Evolutionary conservation across 1,284 basidiomycete genomes (phyloP).

Genomic region (Rhodotorula sp.): DNA sequence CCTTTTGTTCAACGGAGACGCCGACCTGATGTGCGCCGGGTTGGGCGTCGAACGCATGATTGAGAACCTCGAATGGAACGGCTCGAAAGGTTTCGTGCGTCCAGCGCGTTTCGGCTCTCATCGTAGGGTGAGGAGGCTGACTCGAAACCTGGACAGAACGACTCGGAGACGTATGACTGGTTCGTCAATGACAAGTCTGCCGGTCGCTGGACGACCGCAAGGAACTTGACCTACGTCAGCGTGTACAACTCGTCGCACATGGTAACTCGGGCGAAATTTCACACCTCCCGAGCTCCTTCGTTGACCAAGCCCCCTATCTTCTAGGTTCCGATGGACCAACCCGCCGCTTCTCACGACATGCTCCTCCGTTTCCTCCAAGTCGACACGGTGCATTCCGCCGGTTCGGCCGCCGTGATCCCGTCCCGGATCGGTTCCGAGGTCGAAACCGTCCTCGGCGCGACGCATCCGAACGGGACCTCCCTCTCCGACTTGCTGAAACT

Average conservation of each 20-base stretch:
- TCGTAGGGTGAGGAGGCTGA: neutral
- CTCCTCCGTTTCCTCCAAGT: conserved; percentile 92
- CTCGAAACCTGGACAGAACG: conserved; percentile 47
- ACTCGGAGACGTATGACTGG: conserved; percentile 72
- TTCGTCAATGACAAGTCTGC: conserved; percentile 70
- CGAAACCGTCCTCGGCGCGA: conserved; percentile 34
- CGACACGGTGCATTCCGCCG: conserved; percentile 75
- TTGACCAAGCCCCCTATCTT: neutral
- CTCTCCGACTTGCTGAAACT: conserved; percentile 3
- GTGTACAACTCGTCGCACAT: conserved; percentile 82
- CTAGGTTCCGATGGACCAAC: conserved; percentile 78
- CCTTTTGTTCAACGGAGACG: conserved; percentile 35
- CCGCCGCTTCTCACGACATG: conserved; percentile 91
- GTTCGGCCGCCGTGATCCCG: conserved; percentile 65
- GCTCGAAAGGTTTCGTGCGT: conserved; percentile 66
- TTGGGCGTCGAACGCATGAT: conserved; percentile 84
- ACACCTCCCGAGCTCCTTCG: neutral
- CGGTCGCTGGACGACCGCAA: conserved; percentile 82
- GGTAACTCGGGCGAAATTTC: conserved; percentile 48
- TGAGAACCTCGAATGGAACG: conserved; percentile 78
- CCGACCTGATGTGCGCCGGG: conserved; percentile 69
- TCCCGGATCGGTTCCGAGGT: conserved; percentile 57
- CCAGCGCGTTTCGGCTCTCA: neutral
- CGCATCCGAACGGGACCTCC: conserved; percentile 38
- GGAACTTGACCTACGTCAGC: conserved; percentile 91